These are phyloP conservation scores for Mortierella sp. DNA, from an alignment of 371 early-diverging fungal genomes.

Conservation along the genomic window DNA sequence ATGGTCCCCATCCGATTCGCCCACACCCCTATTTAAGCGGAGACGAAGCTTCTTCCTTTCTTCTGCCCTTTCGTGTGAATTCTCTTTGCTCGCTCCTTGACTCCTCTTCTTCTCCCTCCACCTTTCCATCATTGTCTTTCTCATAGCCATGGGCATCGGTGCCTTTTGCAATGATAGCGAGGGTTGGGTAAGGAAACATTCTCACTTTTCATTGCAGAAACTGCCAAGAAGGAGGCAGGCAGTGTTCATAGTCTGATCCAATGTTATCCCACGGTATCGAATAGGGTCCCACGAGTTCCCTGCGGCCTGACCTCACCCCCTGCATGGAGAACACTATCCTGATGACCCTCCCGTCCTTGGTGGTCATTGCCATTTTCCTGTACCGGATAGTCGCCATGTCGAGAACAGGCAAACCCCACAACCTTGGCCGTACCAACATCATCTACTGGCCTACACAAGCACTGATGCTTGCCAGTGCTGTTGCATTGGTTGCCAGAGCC, in stretches of 20 bases:
- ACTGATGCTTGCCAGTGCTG: constrained; percentile 41
- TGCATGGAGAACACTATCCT: constrained; percentile 53
- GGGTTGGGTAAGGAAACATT: constrained; percentile 23
- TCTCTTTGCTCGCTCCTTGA: neutral
- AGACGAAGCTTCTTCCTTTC: no score
- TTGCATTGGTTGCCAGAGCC: constrained; percentile 41
- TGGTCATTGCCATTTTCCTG: constrained; percentile 19
- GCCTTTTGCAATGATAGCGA: constrained; percentile 29
- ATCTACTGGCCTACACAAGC: constrained; percentile 52
- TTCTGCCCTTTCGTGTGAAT: neutral
- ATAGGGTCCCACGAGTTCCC: constrained; percentile 46
- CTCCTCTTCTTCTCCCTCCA: constrained; percentile 5
- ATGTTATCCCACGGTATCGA: neutral
- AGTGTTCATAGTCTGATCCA: neutral
- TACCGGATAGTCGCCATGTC: constrained; percentile 18
- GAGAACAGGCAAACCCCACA: constrained; percentile 42
- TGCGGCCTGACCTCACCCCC: constrained; percentile 33
- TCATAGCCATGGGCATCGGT: constrained; percentile 15
- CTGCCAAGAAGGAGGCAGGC: neutral
- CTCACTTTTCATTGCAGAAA: no score
- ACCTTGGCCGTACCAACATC: constrained; percentile 47
- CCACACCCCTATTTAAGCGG: no score
- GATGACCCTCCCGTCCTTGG: constrained; percentile 31
- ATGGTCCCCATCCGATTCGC: no score
- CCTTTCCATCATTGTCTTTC: neutral